phyloP scores from a whole-genome alignment of 208 protist genomes.

The Acanthamoeba culbertsoni region DNA sequence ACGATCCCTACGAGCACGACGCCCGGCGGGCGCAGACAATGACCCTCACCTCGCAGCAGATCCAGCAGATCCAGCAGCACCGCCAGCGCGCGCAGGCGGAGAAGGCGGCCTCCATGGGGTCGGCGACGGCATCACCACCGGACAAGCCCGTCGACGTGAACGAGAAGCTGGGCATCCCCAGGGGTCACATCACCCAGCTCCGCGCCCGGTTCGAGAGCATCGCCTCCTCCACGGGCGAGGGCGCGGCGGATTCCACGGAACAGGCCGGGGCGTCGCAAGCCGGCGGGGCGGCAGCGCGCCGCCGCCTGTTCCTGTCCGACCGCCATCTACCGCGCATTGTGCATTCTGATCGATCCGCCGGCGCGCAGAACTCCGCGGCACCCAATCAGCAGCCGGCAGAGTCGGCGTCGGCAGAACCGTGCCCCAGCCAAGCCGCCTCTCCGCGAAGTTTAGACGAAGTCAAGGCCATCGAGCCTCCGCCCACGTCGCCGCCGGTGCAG shows the following conservation, averaged over 20 bases:
- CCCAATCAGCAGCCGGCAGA: no score
- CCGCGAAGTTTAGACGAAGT: no score
- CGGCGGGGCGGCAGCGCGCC: not conserved
- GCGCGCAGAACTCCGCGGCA: not conserved
- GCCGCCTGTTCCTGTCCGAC: not conserved
- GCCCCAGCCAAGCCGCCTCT: no score
- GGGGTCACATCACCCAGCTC: not conserved
- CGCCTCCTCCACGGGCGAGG: not conserved
- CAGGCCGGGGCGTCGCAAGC: not conserved
- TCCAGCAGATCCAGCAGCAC: not conserved
- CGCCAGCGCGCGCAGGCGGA: not conserved
- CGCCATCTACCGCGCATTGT: not conserved
- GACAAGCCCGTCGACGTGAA: not conserved
- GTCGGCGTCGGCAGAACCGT: no score
- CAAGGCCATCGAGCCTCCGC: no score
- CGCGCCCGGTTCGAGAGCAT: not conserved
- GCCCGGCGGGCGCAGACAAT: not conserved
- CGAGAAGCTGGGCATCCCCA: conserved; percentile 21
- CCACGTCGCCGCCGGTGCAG: no score
- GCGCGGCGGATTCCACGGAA: not conserved
- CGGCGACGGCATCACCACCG: not conserved
- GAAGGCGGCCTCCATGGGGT: not conserved
- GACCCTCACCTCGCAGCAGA: not conserved
- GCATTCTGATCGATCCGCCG: not conserved
- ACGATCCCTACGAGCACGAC: not conserved